Evolutionary conservation across 495 filamentous ascomycete genomes (phyloP).

Genomic region (Lepidopterella palustris): DNA sequence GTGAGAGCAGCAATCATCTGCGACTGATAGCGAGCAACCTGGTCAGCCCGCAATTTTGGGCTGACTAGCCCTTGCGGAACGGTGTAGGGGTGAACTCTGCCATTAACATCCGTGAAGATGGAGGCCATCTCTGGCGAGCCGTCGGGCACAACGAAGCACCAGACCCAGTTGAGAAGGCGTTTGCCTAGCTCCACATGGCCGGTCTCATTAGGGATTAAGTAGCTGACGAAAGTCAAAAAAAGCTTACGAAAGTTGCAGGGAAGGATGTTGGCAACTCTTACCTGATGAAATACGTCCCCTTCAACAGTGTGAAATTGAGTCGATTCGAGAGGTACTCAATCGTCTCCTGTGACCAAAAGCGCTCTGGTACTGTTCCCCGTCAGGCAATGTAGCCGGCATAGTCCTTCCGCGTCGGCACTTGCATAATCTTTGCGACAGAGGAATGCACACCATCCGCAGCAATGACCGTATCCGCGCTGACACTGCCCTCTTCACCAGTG

Average conservation of each 20-base stretch:
- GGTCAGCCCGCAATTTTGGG: conserved; percentile 38
- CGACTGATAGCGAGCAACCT: conserved; percentile 33
- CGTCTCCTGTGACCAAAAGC: no score
- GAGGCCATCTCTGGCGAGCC: conserved; percentile 41
- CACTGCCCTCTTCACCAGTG: conserved; percentile 31
- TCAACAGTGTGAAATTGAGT: no score
- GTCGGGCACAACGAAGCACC: conserved; percentile 48
- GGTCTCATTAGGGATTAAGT: conserved; percentile 48
- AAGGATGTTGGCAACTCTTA: no score
- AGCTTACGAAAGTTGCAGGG: no score
- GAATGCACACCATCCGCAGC: conserved; percentile 52
- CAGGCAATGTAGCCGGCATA: conserved; percentile 53
- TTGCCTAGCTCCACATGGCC: conserved; percentile 41
- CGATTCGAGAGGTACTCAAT: no score
- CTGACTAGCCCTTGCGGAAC: conserved; percentile 44
- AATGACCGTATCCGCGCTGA: conserved; percentile 44
- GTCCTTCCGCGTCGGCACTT: conserved; percentile 39
- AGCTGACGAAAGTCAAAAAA: conserved; percentile 34
- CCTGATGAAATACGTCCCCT: no score
- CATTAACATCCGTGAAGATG: conserved; percentile 48
- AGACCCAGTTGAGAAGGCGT: conserved; percentile 51
- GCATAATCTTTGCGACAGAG: conserved; percentile 42
- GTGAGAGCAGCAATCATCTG: conserved; percentile 47
- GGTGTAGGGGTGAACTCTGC: conserved; percentile 41
- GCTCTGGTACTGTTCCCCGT: conserved; percentile 44